Conservation (phyloP, 345 rosid species). For the Aquilaria malaccensis region DNA sequence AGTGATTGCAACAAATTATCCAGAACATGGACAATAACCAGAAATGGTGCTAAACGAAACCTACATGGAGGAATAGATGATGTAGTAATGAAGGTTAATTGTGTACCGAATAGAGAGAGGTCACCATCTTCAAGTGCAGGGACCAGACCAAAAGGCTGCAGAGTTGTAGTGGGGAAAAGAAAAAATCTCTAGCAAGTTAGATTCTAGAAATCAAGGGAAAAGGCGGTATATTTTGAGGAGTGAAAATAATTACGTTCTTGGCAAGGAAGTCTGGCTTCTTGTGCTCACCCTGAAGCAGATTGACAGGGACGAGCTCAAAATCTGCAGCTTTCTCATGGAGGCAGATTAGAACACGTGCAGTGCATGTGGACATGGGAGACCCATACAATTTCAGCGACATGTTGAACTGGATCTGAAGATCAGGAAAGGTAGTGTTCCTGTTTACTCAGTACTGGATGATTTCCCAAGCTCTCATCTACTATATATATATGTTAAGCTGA, state of each 20-base stretch:
- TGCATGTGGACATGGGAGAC: constrained; percentile 52
- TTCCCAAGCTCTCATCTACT: too few species aligned
- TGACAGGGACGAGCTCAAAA: constrained; percentile 56
- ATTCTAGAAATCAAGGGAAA: constrained; percentile 30
- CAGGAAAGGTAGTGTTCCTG: too few species aligned
- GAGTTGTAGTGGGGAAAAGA: neutral
- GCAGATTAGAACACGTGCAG: constrained; percentile 48
- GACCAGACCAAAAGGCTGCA: constrained; percentile 35
- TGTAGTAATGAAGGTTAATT: too few species aligned
- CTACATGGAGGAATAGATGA: neutral
- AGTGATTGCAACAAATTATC: too few species aligned
- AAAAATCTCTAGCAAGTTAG: constrained; percentile 7
- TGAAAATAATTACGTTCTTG: constrained; percentile 37
- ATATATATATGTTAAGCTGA: too few species aligned
- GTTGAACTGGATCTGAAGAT: too few species aligned
- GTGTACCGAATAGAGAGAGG: constrained; percentile 5
- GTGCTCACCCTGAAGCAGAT: constrained; percentile 53
- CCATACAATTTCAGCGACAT: constrained; percentile 57
- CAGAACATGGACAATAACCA: neutral
- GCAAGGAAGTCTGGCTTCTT: constrained; percentile 49
- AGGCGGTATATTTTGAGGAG: constrained; percentile 13
- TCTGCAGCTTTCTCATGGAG: constrained; percentile 59
- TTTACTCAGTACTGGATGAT: too few species aligned
- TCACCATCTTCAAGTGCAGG: constrained; percentile 23
- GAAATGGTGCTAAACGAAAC: neutral